A percentile compares a stretch with the other conserved stretches of the same genome.
Conservation (phyloP, 495 filamentous ascomycete genomes). For the Thermothielavioides terrestris region DNA sequence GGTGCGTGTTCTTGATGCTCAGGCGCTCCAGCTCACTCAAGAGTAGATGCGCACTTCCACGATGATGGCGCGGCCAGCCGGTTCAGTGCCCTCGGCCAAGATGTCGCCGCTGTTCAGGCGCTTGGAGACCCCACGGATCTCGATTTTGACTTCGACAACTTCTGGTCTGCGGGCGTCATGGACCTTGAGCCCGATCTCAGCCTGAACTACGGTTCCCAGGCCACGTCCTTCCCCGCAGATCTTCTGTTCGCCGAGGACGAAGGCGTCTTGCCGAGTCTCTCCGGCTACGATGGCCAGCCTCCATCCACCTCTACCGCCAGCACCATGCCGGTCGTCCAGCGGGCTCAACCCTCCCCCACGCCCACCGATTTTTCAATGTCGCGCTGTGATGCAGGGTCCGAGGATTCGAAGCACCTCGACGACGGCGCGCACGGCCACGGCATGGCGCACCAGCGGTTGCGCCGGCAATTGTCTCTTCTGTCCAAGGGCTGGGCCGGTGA, state of each 20-base stretch:
- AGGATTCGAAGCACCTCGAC: not conserved
- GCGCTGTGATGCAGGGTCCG: not conserved
- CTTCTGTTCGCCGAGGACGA: slow-evolving; percentile 25
- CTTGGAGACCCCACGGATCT: slow-evolving; percentile 41
- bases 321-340: not conserved
- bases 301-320: not conserved
- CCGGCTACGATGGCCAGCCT: not conserved
- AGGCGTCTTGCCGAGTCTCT: slow-evolving; percentile 3
- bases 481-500: slow-evolving; percentile 23
- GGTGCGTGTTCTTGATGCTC: too few species aligned
- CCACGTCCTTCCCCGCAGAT: slow-evolving; percentile 7
- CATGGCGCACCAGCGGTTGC: slow-evolving; percentile 12
- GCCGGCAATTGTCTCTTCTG: slow-evolving; percentile 20
- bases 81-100: not conserved
- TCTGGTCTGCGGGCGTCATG: slow-evolving; percentile 9
- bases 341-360: not conserved
- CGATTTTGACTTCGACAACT: slow-evolving; percentile 27
- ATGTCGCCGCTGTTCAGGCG: slow-evolving; percentile 25
- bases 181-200: slow-evolving; percentile 4
- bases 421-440: not conserved
- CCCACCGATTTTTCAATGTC: not conserved
- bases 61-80: not conserved
- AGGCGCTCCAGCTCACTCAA: too few species aligned
- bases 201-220: not conserved
- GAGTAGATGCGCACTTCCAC: too few species aligned